Evolutionary conservation across 2,329 filamentous ascomycete species (phyloP), one percentile per base, ranked within the genome.

Genomic region (Aspergillus pseudoglaucus): DNA sequence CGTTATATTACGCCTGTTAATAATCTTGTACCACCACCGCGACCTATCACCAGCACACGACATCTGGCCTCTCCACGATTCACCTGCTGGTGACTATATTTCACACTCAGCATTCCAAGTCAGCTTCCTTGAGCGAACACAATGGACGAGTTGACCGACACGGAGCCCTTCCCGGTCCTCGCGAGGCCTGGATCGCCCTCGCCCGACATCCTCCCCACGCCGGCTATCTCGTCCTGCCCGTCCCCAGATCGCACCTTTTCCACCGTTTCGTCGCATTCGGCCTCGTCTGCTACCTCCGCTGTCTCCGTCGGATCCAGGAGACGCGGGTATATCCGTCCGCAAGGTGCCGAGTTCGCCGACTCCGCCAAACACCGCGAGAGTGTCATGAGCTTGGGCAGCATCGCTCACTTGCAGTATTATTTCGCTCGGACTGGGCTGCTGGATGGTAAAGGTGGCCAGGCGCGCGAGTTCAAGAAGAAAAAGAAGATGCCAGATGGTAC

Each of bases 371-470:
- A 89, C 44, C 80, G 93, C 53, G 91, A 98, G 67, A 96, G 90
- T 64, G 93, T 98, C 55, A 85, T 97, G 81, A 95, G 89, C 63
- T 73, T 98, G 53, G 93, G 93, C 47, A 96, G 90, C 69, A 98
- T 98, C 60, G 89, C 90, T 47, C 93, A 98, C 72, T 75, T 98
- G 62, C 93, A 98, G 69, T 95, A 97, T 72, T 98, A 97, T 71
- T 98, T 98, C 73, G 91, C 93, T 32, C 80, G 93, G 50, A 98
- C 93, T 0, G 93, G 93, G 5, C 72, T 98, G 54, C 73, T 98
- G 44, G 93, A 98, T 63, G 90, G 91, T 48, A 96, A 96, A 66
- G 91, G 90, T 32, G 93, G 83, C 46, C 87, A 94, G 66, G 85
- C 87, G 18, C 86, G 86, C 60, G 86, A 85, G 65, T 84, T 80